Evolutionary conservation across 1,284 basidiomycete species (phyloP), one percentile per base, ranked within the genome.

Genomic region (Hymenochaete sp.): DNA sequence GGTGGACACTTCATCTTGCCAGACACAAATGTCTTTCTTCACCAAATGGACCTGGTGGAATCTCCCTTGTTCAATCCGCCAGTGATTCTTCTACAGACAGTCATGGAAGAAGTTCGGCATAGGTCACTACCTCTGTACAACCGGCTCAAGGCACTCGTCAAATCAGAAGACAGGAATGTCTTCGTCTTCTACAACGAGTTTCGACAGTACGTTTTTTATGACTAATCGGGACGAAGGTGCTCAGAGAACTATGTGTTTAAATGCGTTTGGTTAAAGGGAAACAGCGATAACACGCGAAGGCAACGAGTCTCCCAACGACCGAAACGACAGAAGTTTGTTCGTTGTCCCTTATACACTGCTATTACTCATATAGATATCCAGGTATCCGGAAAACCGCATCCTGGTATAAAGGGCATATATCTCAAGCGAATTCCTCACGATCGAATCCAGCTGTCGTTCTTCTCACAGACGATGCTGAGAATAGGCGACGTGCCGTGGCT

Each of bases 121-220:
- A 78, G 95, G 22, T 93, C 90, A 0, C 65, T 98, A 25, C 96
- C 96, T 1, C 70, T 98, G 13, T 93, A 90, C 66, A 97, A 95
- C 61, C 82, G 92, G 21, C 71, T 97, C 47, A 91, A 88, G 55
- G 78, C 83, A 1, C 68, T 97, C 27, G 71, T 84, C 22, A 82
- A 78, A 52, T 76, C 79, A 53, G 92, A 95, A 45, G 87, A 89
- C 52, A 84, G 90, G 57, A 68, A 65, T 19, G 71, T 85, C 4
- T 93, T 84, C 81, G 75, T 92, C 2, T 96, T 93, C 62, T 93
- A 93, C 66, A 95, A 96, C 58, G 92, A 96, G 60, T 92, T 84
- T 60, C 63, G 83, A 56, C 79, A 79, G 87, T 83, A 56, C 63
- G 72, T 72, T 11, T n/a, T n/a, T n/a, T n/a, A n/a, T n/a, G n/a